Evolutionary conservation across 2,329 filamentous ascomycete species (phyloP).

Genomic region (Hymenoscyphus repandus): DNA sequence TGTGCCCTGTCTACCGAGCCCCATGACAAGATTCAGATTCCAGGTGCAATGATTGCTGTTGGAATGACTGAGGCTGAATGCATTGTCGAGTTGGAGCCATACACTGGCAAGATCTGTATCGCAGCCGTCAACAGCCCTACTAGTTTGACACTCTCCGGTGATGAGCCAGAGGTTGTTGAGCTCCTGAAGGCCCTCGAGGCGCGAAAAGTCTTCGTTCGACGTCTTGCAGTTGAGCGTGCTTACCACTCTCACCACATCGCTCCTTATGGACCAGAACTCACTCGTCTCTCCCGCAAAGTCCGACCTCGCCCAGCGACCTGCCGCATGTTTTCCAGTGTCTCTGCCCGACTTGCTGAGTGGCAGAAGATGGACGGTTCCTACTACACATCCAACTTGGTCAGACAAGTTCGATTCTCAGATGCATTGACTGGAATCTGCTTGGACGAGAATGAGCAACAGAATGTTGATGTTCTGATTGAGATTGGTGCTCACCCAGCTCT

Average conservation of each 20-base stretch:
- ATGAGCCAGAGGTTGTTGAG: conserved; percentile 11
- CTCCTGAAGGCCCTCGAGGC: conserved; percentile 18
- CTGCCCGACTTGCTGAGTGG: conserved; percentile 1
- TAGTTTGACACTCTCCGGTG: conserved; percentile 21
- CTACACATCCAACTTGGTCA: conserved; percentile 3
- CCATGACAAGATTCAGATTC: conserved; percentile 1
- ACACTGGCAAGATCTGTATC: not conserved
- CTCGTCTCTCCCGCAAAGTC: conserved; percentile 1
- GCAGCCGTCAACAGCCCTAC: conserved; percentile 9
- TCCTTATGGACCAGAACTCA: conserved; percentile 2
- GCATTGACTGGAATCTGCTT: not conserved
- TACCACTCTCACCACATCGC: conserved; percentile 30
- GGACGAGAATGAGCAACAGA: conserved; percentile 1
- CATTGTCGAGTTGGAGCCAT: conserved; percentile 1
- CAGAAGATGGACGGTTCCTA: conserved; percentile 1
- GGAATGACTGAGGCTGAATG: conserved; percentile 26
- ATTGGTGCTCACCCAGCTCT: conserved; percentile 3
- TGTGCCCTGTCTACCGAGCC: not conserved
- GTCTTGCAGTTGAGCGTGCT: conserved; percentile 20
- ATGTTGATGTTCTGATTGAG: conserved; percentile 3
- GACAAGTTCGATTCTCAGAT: conserved; percentile 2
- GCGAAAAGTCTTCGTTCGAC: conserved; percentile 15
- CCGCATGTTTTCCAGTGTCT: conserved; percentile 2
- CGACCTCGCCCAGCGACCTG: not conserved
- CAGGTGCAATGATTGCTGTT: conserved; percentile 45